These are phyloP conservation scores for Nannizziopsis arthrosporioides DNA, from an alignment of 2,329 filamentous ascomycete species.

Conservation along the genomic window DNA sequence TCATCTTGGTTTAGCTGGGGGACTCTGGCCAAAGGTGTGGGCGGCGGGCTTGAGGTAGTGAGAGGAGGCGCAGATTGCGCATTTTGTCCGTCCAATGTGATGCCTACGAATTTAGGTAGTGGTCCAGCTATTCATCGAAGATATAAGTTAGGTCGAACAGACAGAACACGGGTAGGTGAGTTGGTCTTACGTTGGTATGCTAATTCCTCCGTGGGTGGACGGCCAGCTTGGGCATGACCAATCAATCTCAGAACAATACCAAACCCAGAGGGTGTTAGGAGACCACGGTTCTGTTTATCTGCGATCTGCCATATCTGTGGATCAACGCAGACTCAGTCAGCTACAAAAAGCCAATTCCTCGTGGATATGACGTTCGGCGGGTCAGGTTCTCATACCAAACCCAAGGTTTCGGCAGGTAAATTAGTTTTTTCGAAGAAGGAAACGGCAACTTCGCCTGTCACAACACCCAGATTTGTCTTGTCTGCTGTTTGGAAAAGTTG, in stretches of 20 bases:
- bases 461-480: constrained; percentile 78
- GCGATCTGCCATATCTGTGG: constrained; percentile 95
- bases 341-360: neutral
- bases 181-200: constrained; percentile 57
- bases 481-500: constrained; percentile 91
- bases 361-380: neutral
- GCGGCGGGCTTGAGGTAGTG: constrained; percentile 34
- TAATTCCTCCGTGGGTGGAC: constrained; percentile 67
- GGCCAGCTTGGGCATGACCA: constrained; percentile 82
- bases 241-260: constrained; percentile 87
- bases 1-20: constrained; percentile 81
- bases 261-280: constrained; percentile 86
- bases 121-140: constrained; percentile 47
- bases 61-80: constrained; percentile 44
- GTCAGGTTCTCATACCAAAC: constrained; percentile 55
- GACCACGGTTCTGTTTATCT: constrained; percentile 88
- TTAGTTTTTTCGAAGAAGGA: constrained; percentile 97
- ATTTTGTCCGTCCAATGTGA: constrained; percentile 37
- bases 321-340: neutral
- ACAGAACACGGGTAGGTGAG: neutral
- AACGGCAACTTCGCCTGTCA: constrained; percentile 91
- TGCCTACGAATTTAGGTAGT: constrained; percentile 82
- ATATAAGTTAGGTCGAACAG: neutral
- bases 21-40: constrained; percentile 60
- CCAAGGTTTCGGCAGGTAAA: constrained; percentile 71